These are phyloP conservation scores for Blastocystis sp. DNA, from an alignment of 352 stramenopile species.

Conservation along the genomic window DNA sequence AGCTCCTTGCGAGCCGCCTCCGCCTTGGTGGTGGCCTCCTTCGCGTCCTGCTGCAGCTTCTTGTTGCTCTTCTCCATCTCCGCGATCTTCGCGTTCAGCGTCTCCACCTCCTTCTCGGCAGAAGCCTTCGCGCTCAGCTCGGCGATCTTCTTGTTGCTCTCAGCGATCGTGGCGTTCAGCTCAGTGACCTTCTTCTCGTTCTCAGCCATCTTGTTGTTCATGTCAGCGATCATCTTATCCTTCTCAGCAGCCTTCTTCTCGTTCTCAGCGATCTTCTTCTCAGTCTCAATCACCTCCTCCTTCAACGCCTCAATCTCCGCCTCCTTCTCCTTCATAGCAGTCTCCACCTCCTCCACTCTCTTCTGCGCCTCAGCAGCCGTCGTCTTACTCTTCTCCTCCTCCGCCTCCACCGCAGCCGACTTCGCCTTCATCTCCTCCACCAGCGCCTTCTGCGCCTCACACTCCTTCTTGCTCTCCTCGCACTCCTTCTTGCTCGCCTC, in stretches of 20 bases:
- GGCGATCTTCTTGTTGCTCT: slow-evolving; percentile 32
- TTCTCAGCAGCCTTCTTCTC: slow-evolving; percentile 7
- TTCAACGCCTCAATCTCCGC: slow-evolving; percentile 68
- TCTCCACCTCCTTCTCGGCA: not conserved
- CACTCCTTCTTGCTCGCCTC: not conserved
- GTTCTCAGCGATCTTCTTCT: slow-evolving; percentile 69
- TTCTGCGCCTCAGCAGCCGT: not conserved
- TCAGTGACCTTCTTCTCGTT: slow-evolving; percentile 74
- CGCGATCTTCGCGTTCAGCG: slow-evolving; percentile 63
- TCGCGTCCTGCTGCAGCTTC: slow-evolving; percentile 9
- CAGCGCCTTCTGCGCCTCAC: slow-evolving; percentile 59
- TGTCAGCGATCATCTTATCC: slow-evolving; percentile 71
- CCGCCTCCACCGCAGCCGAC: not conserved
- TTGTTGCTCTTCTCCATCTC: slow-evolving; percentile 25
- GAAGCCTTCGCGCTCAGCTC: not conserved
- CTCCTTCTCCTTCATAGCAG: slow-evolving; percentile 56
- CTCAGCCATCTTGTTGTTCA: slow-evolving; percentile 32
- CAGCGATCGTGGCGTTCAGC: slow-evolving; percentile 9
- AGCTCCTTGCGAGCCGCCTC: slow-evolving; percentile 74
- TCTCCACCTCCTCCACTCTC: slow-evolving; percentile 74
- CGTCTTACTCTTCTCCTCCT: slow-evolving; percentile 60
- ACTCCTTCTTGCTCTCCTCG: slow-evolving; percentile 75
- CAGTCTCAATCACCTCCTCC: slow-evolving; percentile 70
- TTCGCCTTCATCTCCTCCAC: slow-evolving; percentile 70
- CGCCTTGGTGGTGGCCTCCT: slow-evolving; percentile 1